Conservation (phyloP, 169 alveolate genomes). For the Plasmodium malariae region DNA sequence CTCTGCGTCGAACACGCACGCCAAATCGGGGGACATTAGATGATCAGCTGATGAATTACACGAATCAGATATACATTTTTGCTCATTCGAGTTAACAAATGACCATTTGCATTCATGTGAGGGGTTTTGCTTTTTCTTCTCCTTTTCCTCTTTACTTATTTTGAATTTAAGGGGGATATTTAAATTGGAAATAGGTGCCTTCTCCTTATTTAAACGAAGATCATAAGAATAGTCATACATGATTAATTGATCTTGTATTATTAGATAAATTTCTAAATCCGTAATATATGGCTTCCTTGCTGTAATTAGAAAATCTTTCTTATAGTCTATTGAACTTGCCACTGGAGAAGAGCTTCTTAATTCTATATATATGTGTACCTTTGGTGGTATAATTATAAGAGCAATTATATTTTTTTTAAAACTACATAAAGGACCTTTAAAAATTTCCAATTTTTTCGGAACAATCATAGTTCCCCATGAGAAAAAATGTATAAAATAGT, state of each 20-base stretch:
- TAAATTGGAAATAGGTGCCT: slow-evolving; percentile 72
- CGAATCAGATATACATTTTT: slow-evolving; percentile 9
- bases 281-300: slow-evolving; percentile 82
- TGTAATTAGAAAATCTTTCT: slow-evolving; percentile 79
- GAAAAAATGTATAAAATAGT: slow-evolving; percentile 80
- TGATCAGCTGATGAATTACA: slow-evolving; percentile 24
- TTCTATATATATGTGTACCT: slow-evolving; percentile 73
- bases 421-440: slow-evolving; percentile 76
- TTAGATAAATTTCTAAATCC: slow-evolving; percentile 77
- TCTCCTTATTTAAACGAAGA: slow-evolving; percentile 77
- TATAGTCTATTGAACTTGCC: slow-evolving; percentile 70
- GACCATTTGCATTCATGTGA: slow-evolving; percentile 64
- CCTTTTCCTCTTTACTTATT: slow-evolving; percentile 58
- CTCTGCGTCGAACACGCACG: slow-evolving; percentile 67
- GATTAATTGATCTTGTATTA: slow-evolving; percentile 79
- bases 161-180: slow-evolving; percentile 32
- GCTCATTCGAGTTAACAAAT: slow-evolving; percentile 37
- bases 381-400: slow-evolving; percentile 80
- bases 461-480: slow-evolving; percentile 81
- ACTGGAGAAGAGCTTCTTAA: slow-evolving; percentile 75
- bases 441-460: slow-evolving; percentile 77
- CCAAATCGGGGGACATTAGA: slow-evolving; percentile 59
- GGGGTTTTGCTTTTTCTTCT: slow-evolving; percentile 30
- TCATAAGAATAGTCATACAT: slow-evolving; percentile 80
- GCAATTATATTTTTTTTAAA: slow-evolving; percentile 75